Evolutionary conservation across 805 yeast species (phyloP).

Genomic region (Debaryomyces tyrocola): DNA sequence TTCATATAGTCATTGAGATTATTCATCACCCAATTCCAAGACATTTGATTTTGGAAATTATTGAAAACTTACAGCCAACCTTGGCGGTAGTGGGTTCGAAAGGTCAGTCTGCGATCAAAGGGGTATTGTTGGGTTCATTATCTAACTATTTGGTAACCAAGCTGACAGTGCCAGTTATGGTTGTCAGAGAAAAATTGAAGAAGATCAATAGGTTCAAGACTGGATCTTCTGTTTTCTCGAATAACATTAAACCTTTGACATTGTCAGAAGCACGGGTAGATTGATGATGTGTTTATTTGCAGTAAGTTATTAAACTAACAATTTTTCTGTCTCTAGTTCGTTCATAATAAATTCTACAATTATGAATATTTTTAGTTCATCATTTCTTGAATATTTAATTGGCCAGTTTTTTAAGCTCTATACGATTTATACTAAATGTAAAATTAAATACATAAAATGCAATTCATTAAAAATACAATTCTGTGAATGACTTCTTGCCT

Average conservation of each 20-base stretch:
- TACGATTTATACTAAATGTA: no score
- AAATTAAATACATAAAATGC: no score
- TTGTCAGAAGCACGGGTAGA: slow-evolving; percentile 49
- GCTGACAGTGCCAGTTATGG: slow-evolving; percentile 78
- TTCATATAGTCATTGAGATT: slow-evolving; percentile 71
- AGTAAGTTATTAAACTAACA: background rate
- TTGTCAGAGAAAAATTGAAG: slow-evolving; percentile 69
- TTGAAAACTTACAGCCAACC: slow-evolving; percentile 70
- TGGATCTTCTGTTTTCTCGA: slow-evolving; percentile 51
- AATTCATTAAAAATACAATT: slow-evolving; percentile 36
- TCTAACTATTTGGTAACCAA: slow-evolving; percentile 72
- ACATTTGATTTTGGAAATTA: slow-evolving; percentile 66
- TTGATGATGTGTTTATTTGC: slow-evolving; percentile 10
- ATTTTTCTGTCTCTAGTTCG: background rate
- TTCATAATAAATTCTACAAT: background rate
- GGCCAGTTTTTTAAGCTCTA: no score
- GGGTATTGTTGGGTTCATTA: slow-evolving; percentile 70
- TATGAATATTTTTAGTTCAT: no score
- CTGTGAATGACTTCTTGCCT: slow-evolving; percentile 51
- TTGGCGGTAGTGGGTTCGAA: slow-evolving; percentile 75
- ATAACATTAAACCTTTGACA: slow-evolving; percentile 53
- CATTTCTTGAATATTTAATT: no score
- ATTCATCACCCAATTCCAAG: slow-evolving; percentile 76
- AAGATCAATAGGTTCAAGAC: slow-evolving; percentile 58
- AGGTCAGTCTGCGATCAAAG: slow-evolving; percentile 70